These are phyloP conservation scores for Phyllosticta citribraziliensis DNA, from an alignment of 2,329 filamentous ascomycete genomes.

Conservation along the genomic window DNA sequence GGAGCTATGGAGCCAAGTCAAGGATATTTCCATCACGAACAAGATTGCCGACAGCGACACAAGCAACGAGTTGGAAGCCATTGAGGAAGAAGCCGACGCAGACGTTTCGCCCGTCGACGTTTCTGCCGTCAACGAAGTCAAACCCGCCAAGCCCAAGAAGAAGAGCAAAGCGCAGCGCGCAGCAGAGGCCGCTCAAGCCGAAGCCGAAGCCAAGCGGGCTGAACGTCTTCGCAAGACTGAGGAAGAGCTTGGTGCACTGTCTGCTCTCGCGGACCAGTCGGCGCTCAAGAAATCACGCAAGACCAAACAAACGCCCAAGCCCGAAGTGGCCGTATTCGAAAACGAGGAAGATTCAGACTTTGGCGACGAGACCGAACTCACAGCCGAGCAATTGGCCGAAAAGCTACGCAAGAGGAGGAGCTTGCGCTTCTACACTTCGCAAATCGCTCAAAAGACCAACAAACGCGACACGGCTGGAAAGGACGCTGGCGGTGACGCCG, in stretches of 20 bases:
- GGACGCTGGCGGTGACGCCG: conserved; percentile 67
- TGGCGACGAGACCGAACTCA: conserved; percentile 76
- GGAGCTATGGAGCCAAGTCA: conserved; percentile 67
- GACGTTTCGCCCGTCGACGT: conserved; percentile 12
- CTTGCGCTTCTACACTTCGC: conserved; percentile 94
- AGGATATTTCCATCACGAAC: conserved; percentile 49
- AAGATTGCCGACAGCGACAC: conserved; percentile 25
- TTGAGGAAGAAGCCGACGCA: conserved; percentile 21
- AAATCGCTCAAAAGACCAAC: conserved; percentile 90
- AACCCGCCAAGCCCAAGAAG: conserved; percentile 23
- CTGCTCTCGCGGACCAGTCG: conserved; percentile 46
- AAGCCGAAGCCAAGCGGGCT: conserved; percentile 43
- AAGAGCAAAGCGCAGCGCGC: conserved; percentile 41
- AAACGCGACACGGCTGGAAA: conserved; percentile 65
- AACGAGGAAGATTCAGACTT: conserved; percentile 72
- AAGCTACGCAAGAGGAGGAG: conserved; percentile 87
- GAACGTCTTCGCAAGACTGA: conserved; percentile 49
- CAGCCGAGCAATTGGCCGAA: conserved; percentile 68
- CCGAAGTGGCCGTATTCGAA: conserved; percentile 16
- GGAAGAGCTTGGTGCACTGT: conserved; percentile 64
- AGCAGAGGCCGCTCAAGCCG: conserved; percentile 43
- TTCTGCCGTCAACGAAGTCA: conserved; percentile 29
- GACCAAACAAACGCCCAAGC: conserved; percentile 27
- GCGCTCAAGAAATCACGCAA: conserved; percentile 40
- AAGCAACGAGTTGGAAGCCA: conserved; percentile 25